These are phyloP conservation scores for Boletus bicolor DNA, from an alignment of 768 basidiomycete species.

Conservation along the genomic window DNA sequence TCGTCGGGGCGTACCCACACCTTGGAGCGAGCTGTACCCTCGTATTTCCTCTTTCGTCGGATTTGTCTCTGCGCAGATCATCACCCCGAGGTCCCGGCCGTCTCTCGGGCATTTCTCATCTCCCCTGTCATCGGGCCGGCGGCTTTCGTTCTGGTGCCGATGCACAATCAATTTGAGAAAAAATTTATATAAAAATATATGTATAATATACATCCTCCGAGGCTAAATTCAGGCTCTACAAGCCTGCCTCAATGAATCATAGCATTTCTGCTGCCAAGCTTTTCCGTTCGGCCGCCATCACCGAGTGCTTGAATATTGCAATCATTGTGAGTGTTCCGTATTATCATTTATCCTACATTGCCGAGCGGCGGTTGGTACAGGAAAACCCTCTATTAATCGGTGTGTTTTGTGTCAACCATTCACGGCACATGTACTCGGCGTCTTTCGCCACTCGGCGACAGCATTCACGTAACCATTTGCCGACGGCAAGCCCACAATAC, in stretches of 20 bases:
- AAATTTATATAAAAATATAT: background rate
- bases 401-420: background rate
- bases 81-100: conserved; percentile 23
- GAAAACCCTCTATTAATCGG: background rate
- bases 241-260: background rate
- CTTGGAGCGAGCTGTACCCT: background rate
- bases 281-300: background rate
- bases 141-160: conserved; percentile 33
- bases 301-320: background rate
- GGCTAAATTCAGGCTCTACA: background rate
- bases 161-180: conserved; percentile 16
- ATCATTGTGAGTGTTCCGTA: background rate
- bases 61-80: conserved; percentile 30
- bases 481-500: conserved; percentile 24
- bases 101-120: conserved; percentile 19
- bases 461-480: conserved; percentile 14
- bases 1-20: conserved; percentile 2
- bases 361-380: background rate
- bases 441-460: conserved; percentile 6
- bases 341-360: background rate
- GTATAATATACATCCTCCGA: background rate
- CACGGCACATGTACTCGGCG: conserved; percentile 19
- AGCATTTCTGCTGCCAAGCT: background rate
- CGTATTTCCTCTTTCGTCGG: conserved; percentile 15
- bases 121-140: conserved; percentile 31